Percentiles rank a stretch among this genome's conserved stretches.
These are phyloP conservation scores for Penicillium psychrosexuale DNA, from an alignment of 2,329 filamentous ascomycete species.

Conservation along the genomic window DNA sequence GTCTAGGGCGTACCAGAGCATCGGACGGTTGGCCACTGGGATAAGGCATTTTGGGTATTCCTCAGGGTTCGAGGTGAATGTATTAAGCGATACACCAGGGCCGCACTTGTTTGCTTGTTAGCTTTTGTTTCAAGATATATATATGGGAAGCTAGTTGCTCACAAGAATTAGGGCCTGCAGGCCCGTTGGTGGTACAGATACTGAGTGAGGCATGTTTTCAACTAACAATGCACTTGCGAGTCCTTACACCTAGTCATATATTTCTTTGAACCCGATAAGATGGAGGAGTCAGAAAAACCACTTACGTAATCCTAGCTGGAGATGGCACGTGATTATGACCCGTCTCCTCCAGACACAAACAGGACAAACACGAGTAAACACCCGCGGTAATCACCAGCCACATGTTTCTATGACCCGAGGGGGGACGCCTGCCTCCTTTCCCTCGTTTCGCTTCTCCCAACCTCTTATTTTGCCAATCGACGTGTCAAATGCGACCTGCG, in stretches of 20 bases:
- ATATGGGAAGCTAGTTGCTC: conserved; percentile 18
- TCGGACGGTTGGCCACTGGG: conserved; percentile 50
- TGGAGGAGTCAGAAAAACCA: conserved; percentile 1
- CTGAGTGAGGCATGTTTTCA: conserved; percentile 30
- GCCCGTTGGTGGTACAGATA: conserved; percentile 55
- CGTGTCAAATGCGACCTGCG: conserved; percentile 34
- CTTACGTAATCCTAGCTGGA: not conserved
- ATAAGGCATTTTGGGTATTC: conserved; percentile 42
- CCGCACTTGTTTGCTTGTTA: conserved; percentile 13
- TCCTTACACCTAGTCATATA: conserved; percentile 1
- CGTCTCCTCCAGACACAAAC: conserved; percentile 29
- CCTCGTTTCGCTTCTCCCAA: conserved; percentile 20
- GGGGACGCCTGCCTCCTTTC: conserved; percentile 11
- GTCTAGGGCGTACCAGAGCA: conserved; percentile 51
- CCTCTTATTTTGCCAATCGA: conserved; percentile 15
- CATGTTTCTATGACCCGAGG: conserved; percentile 42
- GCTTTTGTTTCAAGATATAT: not conserved
- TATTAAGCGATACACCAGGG: conserved; percentile 49
- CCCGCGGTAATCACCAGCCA: conserved; percentile 40
- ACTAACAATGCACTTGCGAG: not conserved
- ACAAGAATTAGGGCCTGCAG: conserved; percentile 50
- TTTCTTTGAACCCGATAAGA: conserved; percentile 1
- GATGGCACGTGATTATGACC: conserved; percentile 8
- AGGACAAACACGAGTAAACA: conserved; percentile 29
- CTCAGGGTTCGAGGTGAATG: conserved; percentile 49